Percentiles rank a stretch among this genome's conserved stretches.
phyloP scores from a whole-genome alignment of 2,329 filamentous ascomycete genomes.

The Beauveria australis region DNA sequence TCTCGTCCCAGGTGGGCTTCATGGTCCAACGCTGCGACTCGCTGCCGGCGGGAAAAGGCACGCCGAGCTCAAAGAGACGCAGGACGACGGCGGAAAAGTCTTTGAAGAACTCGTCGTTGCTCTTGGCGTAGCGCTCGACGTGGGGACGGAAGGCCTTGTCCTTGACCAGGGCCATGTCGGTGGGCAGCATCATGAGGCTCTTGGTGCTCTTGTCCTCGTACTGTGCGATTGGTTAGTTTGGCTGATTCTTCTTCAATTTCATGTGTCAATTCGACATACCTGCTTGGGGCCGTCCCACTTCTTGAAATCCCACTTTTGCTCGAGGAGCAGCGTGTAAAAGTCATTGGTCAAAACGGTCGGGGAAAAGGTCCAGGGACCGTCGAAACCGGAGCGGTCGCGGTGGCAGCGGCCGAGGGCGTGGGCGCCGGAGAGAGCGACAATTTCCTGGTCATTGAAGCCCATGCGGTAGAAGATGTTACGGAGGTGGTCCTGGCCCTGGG shows the following conservation, averaged over 20 bases:
- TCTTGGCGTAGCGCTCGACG: conserved; percentile 83
- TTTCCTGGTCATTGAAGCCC: conserved; percentile 96
- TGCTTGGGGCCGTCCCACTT: conserved; percentile 88
- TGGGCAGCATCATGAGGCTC: conserved; percentile 93
- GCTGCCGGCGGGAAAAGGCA: conserved; percentile 66
- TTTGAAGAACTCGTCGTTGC: conserved; percentile 86
- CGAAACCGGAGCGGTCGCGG: conserved; percentile 76
- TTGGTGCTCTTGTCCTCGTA: conserved; percentile 83
- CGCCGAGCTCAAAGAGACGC: conserved; percentile 88
- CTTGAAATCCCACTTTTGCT: conserved; percentile 87
- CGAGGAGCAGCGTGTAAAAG: conserved; percentile 78
- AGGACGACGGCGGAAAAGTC: conserved; percentile 74
- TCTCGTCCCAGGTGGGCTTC: conserved; percentile 44
- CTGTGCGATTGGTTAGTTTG: conserved; percentile 19
- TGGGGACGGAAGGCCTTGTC: conserved; percentile 78
- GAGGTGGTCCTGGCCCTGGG: conserved; percentile 72
- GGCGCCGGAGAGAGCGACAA: conserved; percentile 79
- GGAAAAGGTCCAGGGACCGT: conserved; percentile 87
- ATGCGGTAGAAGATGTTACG: conserved; percentile 91
- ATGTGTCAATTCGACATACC: conserved; percentile 21
- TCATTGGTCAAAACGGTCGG: conserved; percentile 91
- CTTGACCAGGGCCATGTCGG: conserved; percentile 78
- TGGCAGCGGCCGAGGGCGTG: conserved; percentile 89
- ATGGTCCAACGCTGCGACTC: conserved; percentile 52
- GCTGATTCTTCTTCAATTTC: conserved; percentile 7